A percentile compares a stretch with the other conserved stretches of the same genome.
Conservation (phyloP, 306 rosid genomes). For the Prunus mongolica region DNA sequence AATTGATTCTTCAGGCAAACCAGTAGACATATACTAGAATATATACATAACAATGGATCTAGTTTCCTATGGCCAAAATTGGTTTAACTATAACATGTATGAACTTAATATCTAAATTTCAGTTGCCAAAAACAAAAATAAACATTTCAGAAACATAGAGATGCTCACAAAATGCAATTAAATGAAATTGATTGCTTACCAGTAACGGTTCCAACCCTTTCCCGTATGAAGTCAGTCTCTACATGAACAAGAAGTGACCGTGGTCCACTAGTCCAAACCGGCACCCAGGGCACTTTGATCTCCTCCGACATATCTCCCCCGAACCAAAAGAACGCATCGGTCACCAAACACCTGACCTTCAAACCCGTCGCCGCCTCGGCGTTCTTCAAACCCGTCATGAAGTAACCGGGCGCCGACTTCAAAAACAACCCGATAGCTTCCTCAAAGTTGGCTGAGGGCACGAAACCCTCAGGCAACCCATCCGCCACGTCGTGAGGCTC, state of each 20-base stretch:
- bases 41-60: too few relatives aligned
- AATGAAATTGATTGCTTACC: background rate
- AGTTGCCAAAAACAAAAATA: too few relatives aligned
- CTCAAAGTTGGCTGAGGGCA: constrained; percentile 5
- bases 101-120: too few relatives aligned
- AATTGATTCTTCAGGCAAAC: too few relatives aligned
- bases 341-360: constrained; percentile 45
- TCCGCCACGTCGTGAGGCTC: constrained; percentile 38
- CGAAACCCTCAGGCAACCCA: constrained; percentile 49
- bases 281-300: constrained; percentile 53
- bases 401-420: constrained; percentile 35
- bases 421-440: constrained; percentile 36
- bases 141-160: too few relatives aligned
- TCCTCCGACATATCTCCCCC: constrained; percentile 47
- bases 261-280: constrained; percentile 78
- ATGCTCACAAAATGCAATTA: too few relatives aligned
- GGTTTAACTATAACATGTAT: too few relatives aligned
- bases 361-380: constrained; percentile 30
- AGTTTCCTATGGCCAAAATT: too few relatives aligned
- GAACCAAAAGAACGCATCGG: constrained; percentile 70
- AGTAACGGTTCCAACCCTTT: background rate
- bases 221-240: constrained; percentile 27
- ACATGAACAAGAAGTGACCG: constrained; percentile 46
- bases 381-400: constrained; percentile 17
- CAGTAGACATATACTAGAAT: too few relatives aligned